These are phyloP conservation scores for Trichoderma polysporum DNA, from an alignment of 2,329 filamentous ascomycete genomes.

Conservation along the genomic window DNA sequence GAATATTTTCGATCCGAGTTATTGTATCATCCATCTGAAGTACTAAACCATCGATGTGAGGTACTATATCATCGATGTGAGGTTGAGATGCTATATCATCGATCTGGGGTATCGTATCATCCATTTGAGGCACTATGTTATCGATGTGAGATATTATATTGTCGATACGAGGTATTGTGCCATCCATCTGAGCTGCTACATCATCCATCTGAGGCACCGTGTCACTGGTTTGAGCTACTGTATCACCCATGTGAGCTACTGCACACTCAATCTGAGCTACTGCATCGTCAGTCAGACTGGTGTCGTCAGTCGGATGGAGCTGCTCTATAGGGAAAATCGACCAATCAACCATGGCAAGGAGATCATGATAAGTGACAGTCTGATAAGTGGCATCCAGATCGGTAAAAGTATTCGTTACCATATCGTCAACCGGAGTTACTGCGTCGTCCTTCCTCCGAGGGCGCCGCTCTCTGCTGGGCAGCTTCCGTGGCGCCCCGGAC, in stretches of 20 bases:
- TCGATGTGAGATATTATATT: neutral
- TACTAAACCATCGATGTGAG: neutral
- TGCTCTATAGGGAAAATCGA: neutral
- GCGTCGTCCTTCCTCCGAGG: neutral
- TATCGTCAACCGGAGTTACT: neutral
- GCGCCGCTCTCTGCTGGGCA: neutral
- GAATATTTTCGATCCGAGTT: neutral
- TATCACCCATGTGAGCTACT: neutral
- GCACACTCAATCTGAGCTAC: neutral
- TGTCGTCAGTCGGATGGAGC: neutral
- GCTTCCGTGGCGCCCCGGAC: neutral
- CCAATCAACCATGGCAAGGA: neutral
- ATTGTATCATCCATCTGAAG: neutral
- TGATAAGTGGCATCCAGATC: neutral
- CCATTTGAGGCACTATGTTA: neutral
- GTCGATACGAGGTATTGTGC: neutral
- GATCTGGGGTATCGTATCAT: neutral
- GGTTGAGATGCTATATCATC: neutral
- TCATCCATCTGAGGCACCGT: neutral
- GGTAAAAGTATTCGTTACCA: neutral
- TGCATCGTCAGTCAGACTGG: neutral
- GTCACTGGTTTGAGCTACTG: neutral
- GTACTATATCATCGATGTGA: neutral
- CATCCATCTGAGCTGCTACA: neutral
- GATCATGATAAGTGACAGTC: neutral